Evolutionary conservation across 305 asterid species (phyloP).

Genomic region (Fraxinus angustifolia): DNA sequence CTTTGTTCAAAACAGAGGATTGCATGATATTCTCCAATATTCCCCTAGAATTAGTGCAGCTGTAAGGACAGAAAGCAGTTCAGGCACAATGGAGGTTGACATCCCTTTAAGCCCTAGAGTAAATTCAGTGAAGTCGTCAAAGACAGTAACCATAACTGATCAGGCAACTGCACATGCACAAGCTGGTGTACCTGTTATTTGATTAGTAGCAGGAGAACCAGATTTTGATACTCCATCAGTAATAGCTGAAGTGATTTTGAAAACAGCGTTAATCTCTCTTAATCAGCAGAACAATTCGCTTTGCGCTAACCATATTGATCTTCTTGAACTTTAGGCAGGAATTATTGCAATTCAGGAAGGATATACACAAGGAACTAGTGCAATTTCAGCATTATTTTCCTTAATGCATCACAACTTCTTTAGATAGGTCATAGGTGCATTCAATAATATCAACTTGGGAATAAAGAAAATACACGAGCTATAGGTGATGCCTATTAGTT

Average conservation of each 20-base stretch:
- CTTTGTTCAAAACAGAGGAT: too few relatives aligned
- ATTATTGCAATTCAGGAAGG: too few relatives aligned
- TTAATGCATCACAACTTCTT: neutral
- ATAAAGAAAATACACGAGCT: neutral
- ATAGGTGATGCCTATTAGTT: neutral
- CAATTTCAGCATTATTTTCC: too few relatives aligned
- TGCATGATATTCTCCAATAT: neutral
- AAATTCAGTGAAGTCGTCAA: slow-evolving; percentile 86
- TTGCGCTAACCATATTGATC: too few relatives aligned
- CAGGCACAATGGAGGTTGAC: slow-evolving; percentile 53
- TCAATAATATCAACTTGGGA: neutral
- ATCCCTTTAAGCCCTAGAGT: slow-evolving; percentile 75
- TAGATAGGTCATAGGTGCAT: neutral
- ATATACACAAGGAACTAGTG: too few relatives aligned
- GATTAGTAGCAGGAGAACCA: slow-evolving; percentile 94
- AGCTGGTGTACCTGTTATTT: slow-evolving; percentile 96
- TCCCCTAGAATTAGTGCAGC: slow-evolving; percentile 32
- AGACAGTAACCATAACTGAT: slow-evolving; percentile 83
- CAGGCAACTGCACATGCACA: slow-evolving; percentile 85
- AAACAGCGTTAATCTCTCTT: too few relatives aligned
- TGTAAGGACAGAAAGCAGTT: slow-evolving; percentile 36
- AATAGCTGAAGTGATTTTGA: slow-evolving; percentile 62
- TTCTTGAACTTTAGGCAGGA: too few relatives aligned
- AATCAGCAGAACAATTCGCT: too few relatives aligned
- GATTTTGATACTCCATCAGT: slow-evolving; percentile 86